Evolutionary conservation across 371 early-diverging fungal genomes (phyloP).

Genomic region (Basidiobolus meristosporus): DNA sequence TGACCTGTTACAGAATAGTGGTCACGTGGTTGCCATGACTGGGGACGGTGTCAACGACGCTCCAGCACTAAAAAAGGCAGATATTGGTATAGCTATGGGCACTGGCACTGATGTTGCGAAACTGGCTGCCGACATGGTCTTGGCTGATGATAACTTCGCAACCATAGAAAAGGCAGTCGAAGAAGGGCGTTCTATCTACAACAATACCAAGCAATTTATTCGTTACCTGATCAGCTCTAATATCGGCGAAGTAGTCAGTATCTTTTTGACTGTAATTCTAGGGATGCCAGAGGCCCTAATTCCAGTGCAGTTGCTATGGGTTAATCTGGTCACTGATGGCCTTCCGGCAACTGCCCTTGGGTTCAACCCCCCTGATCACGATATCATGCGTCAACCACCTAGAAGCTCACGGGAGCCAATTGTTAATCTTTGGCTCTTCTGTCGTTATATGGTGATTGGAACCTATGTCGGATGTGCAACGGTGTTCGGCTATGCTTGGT

Average conservation of each 20-base stretch:
- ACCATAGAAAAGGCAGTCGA: slow-evolving; percentile 90
- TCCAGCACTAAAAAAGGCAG: slow-evolving; percentile 92
- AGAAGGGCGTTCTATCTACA: slow-evolving; percentile 91
- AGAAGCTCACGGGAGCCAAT: slow-evolving; percentile 70
- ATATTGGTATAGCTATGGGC: slow-evolving; percentile 98
- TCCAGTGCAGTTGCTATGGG: slow-evolving; percentile 95
- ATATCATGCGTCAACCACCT: slow-evolving; percentile 86
- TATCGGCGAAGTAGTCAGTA: slow-evolving; percentile 77
- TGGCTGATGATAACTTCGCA: slow-evolving; percentile 94
- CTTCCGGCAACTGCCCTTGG: slow-evolving; percentile 94
- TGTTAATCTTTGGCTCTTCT: slow-evolving; percentile 81
- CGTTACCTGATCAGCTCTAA: slow-evolving; percentile 76
- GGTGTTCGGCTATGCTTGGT: slow-evolving; percentile 94
- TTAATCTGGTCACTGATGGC: slow-evolving; percentile 97
- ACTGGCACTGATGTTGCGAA: slow-evolving; percentile 96
- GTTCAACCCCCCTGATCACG: slow-evolving; percentile 91
- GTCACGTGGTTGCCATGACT: slow-evolving; percentile 93
- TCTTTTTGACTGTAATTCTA: slow-evolving; percentile 79
- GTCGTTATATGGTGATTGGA: slow-evolving; percentile 85
- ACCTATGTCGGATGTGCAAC: slow-evolving; percentile 86
- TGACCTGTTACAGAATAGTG: slow-evolving; percentile 63
- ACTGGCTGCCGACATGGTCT: slow-evolving; percentile 91
- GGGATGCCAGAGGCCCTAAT: slow-evolving; percentile 93
- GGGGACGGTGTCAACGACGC: slow-evolving; percentile 99
- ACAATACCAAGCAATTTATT: slow-evolving; percentile 95